phyloP scores from a whole-genome alignment of 1,284 basidiomycete species.

The Marasmius oreades region DNA sequence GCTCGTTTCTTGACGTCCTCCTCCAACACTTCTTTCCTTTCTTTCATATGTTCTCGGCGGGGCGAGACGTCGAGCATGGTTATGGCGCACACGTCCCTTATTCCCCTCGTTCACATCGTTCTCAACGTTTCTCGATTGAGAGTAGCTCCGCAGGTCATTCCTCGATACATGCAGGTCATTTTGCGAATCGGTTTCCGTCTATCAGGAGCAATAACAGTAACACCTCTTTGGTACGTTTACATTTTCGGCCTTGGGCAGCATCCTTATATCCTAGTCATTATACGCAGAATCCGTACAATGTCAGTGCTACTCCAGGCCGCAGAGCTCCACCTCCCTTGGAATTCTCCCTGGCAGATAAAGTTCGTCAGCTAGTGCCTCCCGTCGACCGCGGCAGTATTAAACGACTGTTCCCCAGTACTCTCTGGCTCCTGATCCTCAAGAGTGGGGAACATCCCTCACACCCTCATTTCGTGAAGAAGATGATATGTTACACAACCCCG shows the following conservation, averaged over 20 bases:
- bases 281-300: background rate
- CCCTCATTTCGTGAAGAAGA: slow-evolving; percentile 47
- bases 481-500: slow-evolving; percentile 56
- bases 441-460: slow-evolving; percentile 49
- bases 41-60: background rate
- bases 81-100: background rate
- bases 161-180: slow-evolving; percentile 1
- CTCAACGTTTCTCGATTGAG: background rate
- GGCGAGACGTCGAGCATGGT: background rate
- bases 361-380: background rate
- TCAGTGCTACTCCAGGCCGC: background rate
- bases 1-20: no score
- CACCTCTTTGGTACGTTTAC: background rate
- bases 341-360: background rate
- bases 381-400: background rate
- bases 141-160: background rate
- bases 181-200: background rate
- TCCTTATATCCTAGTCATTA: background rate
- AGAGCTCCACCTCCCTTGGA: background rate
- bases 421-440: slow-evolving; percentile 47
- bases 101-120: background rate
- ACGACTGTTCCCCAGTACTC: slow-evolving; percentile 35
- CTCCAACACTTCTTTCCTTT: background rate
- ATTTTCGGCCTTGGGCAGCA: background rate
- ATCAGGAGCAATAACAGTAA: background rate